Conservation (phyloP, 306 rosid species). For the Pyrus pyrifolia region DNA sequence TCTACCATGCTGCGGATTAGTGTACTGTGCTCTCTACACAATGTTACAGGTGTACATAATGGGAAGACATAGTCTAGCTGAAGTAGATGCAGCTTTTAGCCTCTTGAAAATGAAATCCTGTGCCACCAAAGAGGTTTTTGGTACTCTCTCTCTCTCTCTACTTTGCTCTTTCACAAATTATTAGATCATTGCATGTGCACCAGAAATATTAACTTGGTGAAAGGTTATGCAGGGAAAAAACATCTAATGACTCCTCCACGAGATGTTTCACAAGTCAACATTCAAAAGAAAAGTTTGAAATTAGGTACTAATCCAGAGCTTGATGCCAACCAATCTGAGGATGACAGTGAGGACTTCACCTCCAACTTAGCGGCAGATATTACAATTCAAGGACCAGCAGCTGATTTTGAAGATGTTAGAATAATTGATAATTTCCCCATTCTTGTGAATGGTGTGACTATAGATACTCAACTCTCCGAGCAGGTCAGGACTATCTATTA, state of each 20-base stretch:
- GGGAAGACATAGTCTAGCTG: constrained; percentile 21
- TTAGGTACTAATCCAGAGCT: constrained; percentile 3
- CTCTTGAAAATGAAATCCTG: constrained; percentile 16
- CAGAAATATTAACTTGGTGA: not conserved
- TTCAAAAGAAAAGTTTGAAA: not conserved
- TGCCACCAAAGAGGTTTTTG: not conserved
- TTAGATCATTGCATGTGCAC: no score
- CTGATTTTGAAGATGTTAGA: constrained; percentile 25
- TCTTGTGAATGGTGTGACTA: constrained; percentile 28
- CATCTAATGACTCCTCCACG: not conserved
- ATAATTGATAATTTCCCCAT: constrained; percentile 24
- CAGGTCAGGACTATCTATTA: constrained; percentile 23
- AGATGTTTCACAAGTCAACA: constrained; percentile 13
- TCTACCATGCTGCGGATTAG: no score
- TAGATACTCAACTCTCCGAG: constrained; percentile 25
- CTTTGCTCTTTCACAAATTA: not conserved
- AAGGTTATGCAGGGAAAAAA: not conserved
- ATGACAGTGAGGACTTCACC: constrained; percentile 3
- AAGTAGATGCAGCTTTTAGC: constrained; percentile 35
- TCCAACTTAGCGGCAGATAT: constrained; percentile 7
- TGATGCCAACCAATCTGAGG: constrained; percentile 5
- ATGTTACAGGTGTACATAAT: constrained; percentile 35
- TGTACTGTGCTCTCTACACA: not conserved
- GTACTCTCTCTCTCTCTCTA: constrained; percentile 13
- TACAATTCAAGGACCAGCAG: constrained; percentile 1